Evolutionary conservation across 2,329 filamentous ascomycete genomes (phyloP).

Genomic region (Curvularia sp.): DNA sequence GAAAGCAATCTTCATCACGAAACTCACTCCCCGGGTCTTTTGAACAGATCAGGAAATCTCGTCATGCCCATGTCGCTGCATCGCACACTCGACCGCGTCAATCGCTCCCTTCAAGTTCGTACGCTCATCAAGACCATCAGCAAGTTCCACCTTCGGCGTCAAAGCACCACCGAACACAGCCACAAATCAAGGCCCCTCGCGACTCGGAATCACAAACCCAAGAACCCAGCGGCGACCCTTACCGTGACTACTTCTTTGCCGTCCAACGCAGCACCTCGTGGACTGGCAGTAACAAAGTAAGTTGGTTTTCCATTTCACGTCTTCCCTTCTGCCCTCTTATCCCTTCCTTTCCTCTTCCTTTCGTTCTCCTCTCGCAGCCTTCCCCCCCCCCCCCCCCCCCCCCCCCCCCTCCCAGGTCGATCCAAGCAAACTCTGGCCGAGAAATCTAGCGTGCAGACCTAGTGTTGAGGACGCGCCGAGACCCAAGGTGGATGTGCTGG

Average conservation of each 20-base stretch:
- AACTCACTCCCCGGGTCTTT: conserved; percentile 19
- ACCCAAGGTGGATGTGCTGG: conserved; percentile 27
- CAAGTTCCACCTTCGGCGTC: not conserved
- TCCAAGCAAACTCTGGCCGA: conserved; percentile 22
- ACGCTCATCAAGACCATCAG: not conserved
- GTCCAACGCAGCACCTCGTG: conserved; percentile 23
- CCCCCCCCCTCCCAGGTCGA: conserved; percentile 21
- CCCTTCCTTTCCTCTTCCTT: not conserved
- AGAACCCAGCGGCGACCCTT: conserved; percentile 23
- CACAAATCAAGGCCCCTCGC: not conserved
- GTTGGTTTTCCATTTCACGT: conserved; percentile 3
- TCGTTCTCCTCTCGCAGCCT: not conserved
- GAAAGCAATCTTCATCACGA: not conserved
- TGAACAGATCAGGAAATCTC: conserved; percentile 3
- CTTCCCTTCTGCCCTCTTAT: not conserved
- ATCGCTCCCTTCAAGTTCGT: conserved; percentile 25
- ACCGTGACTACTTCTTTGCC: conserved; percentile 29
- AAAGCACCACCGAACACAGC: not conserved
- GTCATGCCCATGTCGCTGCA: not conserved
- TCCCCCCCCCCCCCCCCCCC: too few relatives aligned
- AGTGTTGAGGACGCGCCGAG: conserved; percentile 22
- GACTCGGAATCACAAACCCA: not conserved
- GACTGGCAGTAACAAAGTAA: conserved; percentile 35
- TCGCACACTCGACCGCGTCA: conserved; percentile 20
- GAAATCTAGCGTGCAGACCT: conserved; percentile 23